phyloP scores from a whole-genome alignment of 768 basidiomycete species.

The Podaxis sp. region DNA sequence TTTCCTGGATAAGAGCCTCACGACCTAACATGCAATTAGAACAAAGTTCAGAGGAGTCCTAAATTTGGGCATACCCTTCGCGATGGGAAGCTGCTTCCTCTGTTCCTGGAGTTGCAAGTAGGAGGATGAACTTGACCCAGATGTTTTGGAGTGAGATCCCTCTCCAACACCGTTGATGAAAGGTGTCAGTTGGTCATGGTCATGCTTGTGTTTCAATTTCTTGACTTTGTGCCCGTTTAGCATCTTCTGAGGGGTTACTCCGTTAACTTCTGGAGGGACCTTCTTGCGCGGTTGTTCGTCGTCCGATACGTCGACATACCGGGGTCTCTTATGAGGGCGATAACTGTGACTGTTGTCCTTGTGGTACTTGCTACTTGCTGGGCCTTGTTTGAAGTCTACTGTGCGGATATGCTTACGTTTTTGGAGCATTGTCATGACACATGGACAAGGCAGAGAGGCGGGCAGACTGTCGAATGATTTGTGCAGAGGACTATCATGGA shows the following conservation, averaged over 20 bases:
- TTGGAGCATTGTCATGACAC: constrained; percentile 12
- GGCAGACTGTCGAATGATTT: not conserved
- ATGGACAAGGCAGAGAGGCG: constrained; percentile 8
- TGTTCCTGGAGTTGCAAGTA: constrained; percentile 52
- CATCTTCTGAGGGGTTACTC: constrained; percentile 12
- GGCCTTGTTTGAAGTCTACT: constrained; percentile 6
- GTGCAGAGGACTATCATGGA: not conserved
- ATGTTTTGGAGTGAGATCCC: constrained; percentile 14
- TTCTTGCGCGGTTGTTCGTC: constrained; percentile 28
- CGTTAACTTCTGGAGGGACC: constrained; percentile 23
- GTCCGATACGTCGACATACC: constrained; percentile 35
- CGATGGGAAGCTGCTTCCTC: constrained; percentile 71
- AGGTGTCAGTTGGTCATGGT: not conserved
- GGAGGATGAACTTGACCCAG: constrained; percentile 21
- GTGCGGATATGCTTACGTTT: constrained; percentile 7
- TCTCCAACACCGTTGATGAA: constrained; percentile 7
- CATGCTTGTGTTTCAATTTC: constrained; percentile 26
- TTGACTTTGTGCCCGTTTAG: constrained; percentile 25
- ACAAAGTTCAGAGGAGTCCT: not conserved
- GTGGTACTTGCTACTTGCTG: not conserved
- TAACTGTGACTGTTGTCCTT: constrained; percentile 2
- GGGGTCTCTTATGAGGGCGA: constrained; percentile 21
- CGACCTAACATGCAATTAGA: constrained; percentile 45
- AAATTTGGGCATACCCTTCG: constrained; percentile 48
- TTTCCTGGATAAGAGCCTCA: constrained; percentile 69